Conservation (phyloP, 345 rosid genomes). For the Noccaea caerulescens region DNA sequence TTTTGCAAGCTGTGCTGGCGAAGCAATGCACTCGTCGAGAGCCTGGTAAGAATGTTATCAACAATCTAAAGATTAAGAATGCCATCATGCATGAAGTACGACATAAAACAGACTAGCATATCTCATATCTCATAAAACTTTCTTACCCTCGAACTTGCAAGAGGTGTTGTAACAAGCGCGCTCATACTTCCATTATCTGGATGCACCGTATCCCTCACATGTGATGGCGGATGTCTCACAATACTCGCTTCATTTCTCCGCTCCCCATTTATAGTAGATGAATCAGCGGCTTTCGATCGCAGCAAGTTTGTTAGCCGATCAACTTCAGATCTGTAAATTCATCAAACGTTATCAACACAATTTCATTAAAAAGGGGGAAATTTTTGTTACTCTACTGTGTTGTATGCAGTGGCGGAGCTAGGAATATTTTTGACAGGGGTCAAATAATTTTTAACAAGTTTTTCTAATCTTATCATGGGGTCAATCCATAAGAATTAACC, state of each 20-base stretch:
- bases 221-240: slow-evolving; percentile 39
- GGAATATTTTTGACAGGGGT: no score
- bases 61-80: slow-evolving; percentile 19
- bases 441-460: no score
- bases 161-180: slow-evolving; percentile 51
- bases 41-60: slow-evolving; percentile 54
- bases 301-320: slow-evolving; percentile 75
- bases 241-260: slow-evolving; percentile 51
- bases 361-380: background rate
- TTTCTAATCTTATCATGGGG: no score
- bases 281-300: slow-evolving; percentile 60
- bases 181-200: slow-evolving; percentile 50
- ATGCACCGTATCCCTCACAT: slow-evolving; percentile 44
- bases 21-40: slow-evolving; percentile 65
- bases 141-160: slow-evolving; percentile 55
- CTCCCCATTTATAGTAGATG: slow-evolving; percentile 48
- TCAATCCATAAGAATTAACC: no score
- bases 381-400: background rate
- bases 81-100: slow-evolving; percentile 6
- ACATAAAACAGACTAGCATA: slow-evolving; percentile 9
- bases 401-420: background rate
- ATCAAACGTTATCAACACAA: slow-evolving; percentile 16
- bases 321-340: slow-evolving; percentile 73
- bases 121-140: slow-evolving; percentile 4
- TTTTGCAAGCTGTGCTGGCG: slow-evolving; percentile 96